Conservation (phyloP, 2,329 filamentous ascomycete species). For the Colletotrichum musae region DNA sequence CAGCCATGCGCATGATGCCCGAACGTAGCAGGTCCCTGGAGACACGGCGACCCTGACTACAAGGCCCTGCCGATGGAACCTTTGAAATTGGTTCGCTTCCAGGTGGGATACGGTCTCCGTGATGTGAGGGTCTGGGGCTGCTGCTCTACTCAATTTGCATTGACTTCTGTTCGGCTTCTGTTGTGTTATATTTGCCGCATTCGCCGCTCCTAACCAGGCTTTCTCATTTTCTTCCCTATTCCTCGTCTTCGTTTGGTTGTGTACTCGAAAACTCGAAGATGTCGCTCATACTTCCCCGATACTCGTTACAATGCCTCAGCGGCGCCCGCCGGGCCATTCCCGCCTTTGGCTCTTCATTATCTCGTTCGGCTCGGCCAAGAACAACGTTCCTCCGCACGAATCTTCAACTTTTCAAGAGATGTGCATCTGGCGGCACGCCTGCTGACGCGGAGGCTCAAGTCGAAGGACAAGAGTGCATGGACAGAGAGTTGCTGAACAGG, state of each 20-base stretch:
- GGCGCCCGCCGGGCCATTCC: background rate
- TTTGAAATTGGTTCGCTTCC: no score
- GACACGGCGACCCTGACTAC: no score
- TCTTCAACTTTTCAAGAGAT: background rate
- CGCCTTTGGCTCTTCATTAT: background rate
- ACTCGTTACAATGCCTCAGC: background rate
- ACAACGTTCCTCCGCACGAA: background rate
- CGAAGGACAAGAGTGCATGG: background rate
- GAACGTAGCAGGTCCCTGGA: no score
- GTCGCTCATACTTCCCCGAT: background rate
- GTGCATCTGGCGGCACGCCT: background rate
- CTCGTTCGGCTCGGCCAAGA: background rate
- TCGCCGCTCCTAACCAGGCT: no score
- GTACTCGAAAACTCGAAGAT: background rate
- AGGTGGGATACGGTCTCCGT: no score
- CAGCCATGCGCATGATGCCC: no score
- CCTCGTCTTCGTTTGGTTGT: background rate
- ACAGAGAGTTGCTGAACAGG: background rate
- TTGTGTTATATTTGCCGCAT: no score
- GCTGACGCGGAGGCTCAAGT: background rate
- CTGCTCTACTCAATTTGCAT: no score
- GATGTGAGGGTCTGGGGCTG: no score
- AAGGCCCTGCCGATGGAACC: no score
- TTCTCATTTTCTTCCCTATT: no score
- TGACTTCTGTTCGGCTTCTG: no score